phyloP scores from a whole-genome alignment of 768 basidiomycete species.

The Piloderma croceum region DNA sequence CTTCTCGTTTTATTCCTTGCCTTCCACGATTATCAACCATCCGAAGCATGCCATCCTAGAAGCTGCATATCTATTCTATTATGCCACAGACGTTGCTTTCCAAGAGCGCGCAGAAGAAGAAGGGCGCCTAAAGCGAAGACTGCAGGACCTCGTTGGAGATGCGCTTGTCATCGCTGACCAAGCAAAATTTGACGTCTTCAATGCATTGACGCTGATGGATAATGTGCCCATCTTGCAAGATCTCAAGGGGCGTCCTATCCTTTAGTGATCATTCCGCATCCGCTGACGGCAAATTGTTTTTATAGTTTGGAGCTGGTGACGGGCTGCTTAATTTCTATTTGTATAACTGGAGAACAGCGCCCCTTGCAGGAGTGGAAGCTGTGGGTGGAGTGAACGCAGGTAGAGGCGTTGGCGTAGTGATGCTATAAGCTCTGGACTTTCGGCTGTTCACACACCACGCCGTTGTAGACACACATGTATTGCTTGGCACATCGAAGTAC shows the following conservation, averaged over 20 bases:
- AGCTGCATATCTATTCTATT: slow-evolving; percentile 95
- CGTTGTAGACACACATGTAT: no score
- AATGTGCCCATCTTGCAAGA: slow-evolving; percentile 78
- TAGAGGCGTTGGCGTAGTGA: slow-evolving; percentile 85
- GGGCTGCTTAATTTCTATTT: slow-evolving; percentile 89
- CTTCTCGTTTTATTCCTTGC: slow-evolving; percentile 94
- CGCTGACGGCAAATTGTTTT: neutral
- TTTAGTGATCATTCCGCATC: neutral
- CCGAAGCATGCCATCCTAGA: slow-evolving; percentile 70
- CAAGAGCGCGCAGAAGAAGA: slow-evolving; percentile 55
- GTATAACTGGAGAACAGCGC: slow-evolving; percentile 90
- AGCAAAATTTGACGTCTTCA: slow-evolving; percentile 93
- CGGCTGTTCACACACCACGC: no score
- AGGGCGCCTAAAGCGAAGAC: slow-evolving; percentile 57
- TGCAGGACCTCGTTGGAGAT: slow-evolving; percentile 71
- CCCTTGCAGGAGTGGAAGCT: slow-evolving; percentile 64
- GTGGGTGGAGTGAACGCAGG: slow-evolving; percentile 54
- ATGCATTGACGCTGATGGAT: slow-evolving; percentile 93
- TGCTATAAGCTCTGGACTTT: slow-evolving; percentile 78
- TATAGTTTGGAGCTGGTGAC: slow-evolving; percentile 87
- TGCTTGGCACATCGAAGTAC: no score
- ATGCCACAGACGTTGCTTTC: slow-evolving; percentile 77
- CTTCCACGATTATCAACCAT: slow-evolving; percentile 84
- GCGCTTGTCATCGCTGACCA: slow-evolving; percentile 75
- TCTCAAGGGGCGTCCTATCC: slow-evolving; percentile 56